Evolutionary conservation across 2,329 filamentous ascomycete species (phyloP).

Genomic region (Clarireedia monteithiana): DNA sequence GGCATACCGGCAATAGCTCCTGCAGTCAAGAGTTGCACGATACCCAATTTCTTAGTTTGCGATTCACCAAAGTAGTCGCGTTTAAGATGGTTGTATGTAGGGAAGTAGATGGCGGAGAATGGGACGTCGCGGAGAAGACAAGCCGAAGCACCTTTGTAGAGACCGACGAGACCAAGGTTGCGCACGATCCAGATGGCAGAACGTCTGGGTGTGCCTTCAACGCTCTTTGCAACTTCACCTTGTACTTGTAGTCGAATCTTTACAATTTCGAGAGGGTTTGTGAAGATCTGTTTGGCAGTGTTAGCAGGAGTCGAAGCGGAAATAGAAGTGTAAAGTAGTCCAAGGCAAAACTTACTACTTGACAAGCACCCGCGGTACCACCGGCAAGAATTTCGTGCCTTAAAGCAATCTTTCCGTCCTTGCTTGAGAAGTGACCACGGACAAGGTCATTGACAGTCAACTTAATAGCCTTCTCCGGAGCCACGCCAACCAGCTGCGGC

Average conservation of each 20-base stretch:
- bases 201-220: slow-evolving; percentile 74
- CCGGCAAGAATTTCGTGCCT: slow-evolving; percentile 75
- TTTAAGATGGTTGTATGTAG: slow-evolving; percentile 91
- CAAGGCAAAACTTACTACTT: slow-evolving; percentile 65
- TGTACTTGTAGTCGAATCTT: slow-evolving; percentile 98
- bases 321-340: neutral
- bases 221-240: slow-evolving; percentile 85
- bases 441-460: slow-evolving; percentile 96
- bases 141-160: slow-evolving; percentile 95
- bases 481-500: slow-evolving; percentile 92
- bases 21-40: slow-evolving; percentile 84
- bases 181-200: slow-evolving; percentile 97
- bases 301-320: neutral
- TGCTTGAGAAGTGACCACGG: slow-evolving; percentile 65
- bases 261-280: slow-evolving; percentile 96
- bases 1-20: slow-evolving; percentile 93
- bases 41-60: slow-evolving; percentile 75
- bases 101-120: slow-evolving; percentile 99
- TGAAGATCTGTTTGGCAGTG: slow-evolving; percentile 62
- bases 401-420: slow-evolving; percentile 64
- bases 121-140: slow-evolving; percentile 94
- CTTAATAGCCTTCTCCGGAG: slow-evolving; percentile 99
- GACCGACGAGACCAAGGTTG: slow-evolving; percentile 85
- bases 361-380: slow-evolving; percentile 83
- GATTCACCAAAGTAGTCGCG: slow-evolving; percentile 89